phyloP scores from a whole-genome alignment of 495 filamentous ascomycete species.

The Talaromyces thailandensis region DNA sequence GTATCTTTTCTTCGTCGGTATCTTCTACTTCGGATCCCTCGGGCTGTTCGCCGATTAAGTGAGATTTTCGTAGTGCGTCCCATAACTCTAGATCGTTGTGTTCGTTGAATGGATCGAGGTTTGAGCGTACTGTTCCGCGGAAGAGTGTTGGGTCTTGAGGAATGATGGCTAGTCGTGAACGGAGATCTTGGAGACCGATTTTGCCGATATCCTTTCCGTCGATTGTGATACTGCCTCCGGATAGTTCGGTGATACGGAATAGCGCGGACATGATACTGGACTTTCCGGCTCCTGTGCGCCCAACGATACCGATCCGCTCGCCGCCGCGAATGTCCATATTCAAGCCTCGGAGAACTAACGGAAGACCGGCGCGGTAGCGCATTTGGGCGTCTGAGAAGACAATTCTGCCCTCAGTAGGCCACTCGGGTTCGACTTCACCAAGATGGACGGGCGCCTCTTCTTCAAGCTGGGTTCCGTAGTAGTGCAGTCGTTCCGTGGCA shows the following conservation, averaged over 20 bases:
- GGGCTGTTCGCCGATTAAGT: slow-evolving; percentile 53
- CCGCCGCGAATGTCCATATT: slow-evolving; percentile 71
- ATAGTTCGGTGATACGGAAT: slow-evolving; percentile 84
- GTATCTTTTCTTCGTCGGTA: slow-evolving; percentile 12
- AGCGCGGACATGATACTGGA: slow-evolving; percentile 89
- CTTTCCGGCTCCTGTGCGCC: slow-evolving; percentile 90
- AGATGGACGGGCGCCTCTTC: slow-evolving; percentile 78
- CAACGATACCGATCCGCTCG: slow-evolving; percentile 88
- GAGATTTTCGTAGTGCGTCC: slow-evolving; percentile 73
- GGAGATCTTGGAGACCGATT: slow-evolving; percentile 77
- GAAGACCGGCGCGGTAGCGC: slow-evolving; percentile 78
- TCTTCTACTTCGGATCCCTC: slow-evolving; percentile 13
- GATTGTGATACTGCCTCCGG: slow-evolving; percentile 74
- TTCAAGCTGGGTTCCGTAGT: slow-evolving; percentile 81
- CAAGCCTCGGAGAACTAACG: slow-evolving; percentile 74
- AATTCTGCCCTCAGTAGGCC: slow-evolving; percentile 83
- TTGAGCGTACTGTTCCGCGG: slow-evolving; percentile 79
- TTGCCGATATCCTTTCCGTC: slow-evolving; percentile 84
- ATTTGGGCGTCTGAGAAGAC: slow-evolving; percentile 78
- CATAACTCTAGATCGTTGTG: slow-evolving; percentile 83
- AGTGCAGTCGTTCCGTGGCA: slow-evolving; percentile 83
- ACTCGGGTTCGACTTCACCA: slow-evolving; percentile 52
- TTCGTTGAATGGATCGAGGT: slow-evolving; percentile 87
- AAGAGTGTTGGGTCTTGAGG: slow-evolving; percentile 96
- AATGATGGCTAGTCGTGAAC: slow-evolving; percentile 86